Base-by-base conservation (phyloP, 768 basidiomycete genomes). In the Calocera cornea region DNA sequence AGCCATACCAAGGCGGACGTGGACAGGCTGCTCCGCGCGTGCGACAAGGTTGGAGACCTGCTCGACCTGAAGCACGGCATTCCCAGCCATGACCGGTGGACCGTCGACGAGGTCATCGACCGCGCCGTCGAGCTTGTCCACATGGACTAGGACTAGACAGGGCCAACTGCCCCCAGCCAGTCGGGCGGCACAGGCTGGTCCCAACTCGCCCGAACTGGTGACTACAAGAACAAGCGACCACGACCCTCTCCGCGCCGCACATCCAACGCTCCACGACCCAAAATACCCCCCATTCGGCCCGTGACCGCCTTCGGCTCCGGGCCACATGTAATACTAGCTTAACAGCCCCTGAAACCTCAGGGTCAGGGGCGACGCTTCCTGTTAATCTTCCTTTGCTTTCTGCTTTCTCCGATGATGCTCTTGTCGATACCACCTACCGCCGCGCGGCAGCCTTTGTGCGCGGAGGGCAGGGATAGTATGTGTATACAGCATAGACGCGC, bases 1-100 rank as follows among this genome's bases (percentile, higher is more conserved):
- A 81, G 93, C 63, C 97, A 99, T 81, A 98, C 95, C 67, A 99
- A 99, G 80, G 89, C 93, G 72, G 97, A 99, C 73, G 86, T 98
- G 68, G 97, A 99, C 78, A 79, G 79, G 14, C 78, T 98, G 33
- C 80, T 99, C 63, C 79, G 83, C 47, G 95, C 95, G 8, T 92
- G 88, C 73, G 92, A 97, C 76, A 95, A 97, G 77, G 80, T 98
- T 69, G 97, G 97, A 31, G 88, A 90, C 73, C 75, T 90, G 31
- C 78, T 99, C 70, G 94, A 95, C 77, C 78, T 97, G 77, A 97
- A 97, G 79, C 88, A 94, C 75, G 87, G 86, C 1, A 29, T 14
- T 19, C 75, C 73, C 44, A 69, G 71, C 16, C 78, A 79, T 1
- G 86, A 90, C 75, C 80, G 91, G 73, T 95, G 93, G 93, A 75